A percentile compares a stretch with the other conserved stretches of the same genome.
These are phyloP conservation scores for Ophiorrhiza pumila DNA, from an alignment of 257 asterid genomes.

Conservation along the genomic window DNA sequence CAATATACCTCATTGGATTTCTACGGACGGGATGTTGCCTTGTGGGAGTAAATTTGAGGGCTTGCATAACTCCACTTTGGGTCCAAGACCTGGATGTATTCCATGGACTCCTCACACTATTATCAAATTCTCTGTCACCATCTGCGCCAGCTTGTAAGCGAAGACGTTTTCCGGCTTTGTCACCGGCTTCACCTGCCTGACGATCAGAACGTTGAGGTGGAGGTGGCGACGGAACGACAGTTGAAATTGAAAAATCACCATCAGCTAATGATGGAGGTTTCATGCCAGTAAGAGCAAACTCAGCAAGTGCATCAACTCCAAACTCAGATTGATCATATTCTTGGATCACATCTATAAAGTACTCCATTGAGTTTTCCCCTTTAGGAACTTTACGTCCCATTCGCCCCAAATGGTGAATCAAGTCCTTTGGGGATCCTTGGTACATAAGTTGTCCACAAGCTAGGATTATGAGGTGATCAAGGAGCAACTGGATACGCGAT, in stretches of 20 bases:
- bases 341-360: conserved; percentile 70
- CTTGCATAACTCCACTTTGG: conserved; percentile 34
- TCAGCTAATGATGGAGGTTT: conserved; percentile 56
- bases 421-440: conserved; percentile 77
- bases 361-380: conserved; percentile 68
- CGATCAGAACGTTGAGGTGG: conserved; percentile 16
- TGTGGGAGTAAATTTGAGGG: conserved; percentile 54
- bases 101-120: conserved; percentile 67
- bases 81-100: conserved; percentile 65
- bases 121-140: conserved; percentile 43
- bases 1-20: conserved; percentile 44
- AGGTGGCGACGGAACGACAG: conserved; percentile 27
- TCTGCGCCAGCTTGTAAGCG: conserved; percentile 26
- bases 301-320: conserved; percentile 69
- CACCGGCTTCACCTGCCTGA: conserved; percentile 16
- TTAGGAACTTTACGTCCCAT: conserved; percentile 60
- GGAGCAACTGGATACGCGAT: conserved; percentile 55
- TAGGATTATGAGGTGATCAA: conserved; percentile 73
- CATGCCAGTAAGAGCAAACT: conserved; percentile 64
- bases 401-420: conserved; percentile 51
- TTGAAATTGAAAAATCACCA: conserved; percentile 27
- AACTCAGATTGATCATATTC: conserved; percentile 68
- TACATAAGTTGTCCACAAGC: conserved; percentile 91
- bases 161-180: conserved; percentile 16
- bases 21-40: conserved; percentile 37